These are phyloP conservation scores for Trebouxia gelatinosa DNA, from an alignment of 163 green algal species.

Conservation along the genomic window DNA sequence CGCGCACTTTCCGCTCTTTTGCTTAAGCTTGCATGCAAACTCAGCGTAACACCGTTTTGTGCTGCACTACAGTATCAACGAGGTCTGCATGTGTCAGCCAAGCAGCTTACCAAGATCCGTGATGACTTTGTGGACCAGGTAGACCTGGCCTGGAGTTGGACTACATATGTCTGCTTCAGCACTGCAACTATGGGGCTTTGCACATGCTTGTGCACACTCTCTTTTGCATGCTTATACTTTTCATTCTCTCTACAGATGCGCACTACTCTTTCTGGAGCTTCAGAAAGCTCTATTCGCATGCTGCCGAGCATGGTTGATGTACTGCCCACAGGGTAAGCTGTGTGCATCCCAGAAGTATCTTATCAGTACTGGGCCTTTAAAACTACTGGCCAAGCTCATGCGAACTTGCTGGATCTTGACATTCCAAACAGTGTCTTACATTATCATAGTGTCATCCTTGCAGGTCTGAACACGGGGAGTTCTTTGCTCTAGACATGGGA, in stretches of 20 bases:
- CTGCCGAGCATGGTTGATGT: slow-evolving; percentile 75
- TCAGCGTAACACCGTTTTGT: too few relatives aligned
- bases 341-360: neutral
- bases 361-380: neutral
- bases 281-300: slow-evolving; percentile 63
- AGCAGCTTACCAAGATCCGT: neutral
- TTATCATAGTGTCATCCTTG: neutral
- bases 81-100: neutral
- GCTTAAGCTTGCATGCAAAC: too few relatives aligned
- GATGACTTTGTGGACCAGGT: slow-evolving; percentile 22
- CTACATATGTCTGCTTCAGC: neutral
- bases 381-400: neutral
- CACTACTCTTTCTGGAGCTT: slow-evolving; percentile 49
- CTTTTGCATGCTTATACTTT: neutral
- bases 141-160: neutral
- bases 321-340: slow-evolving; percentile 63
- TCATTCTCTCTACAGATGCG: slow-evolving; percentile 52
- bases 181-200: neutral
- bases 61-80: slow-evolving; percentile 14
- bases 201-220: neutral
- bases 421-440: neutral
- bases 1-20: too few relatives aligned
- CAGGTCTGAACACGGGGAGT: slow-evolving; percentile 67
- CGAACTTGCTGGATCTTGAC: neutral
- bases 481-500: slow-evolving; percentile 81